Evolutionary conservation across 139 green algal genomes (phyloP).

Genomic region (Astrephomene gubernaculifera): DNA sequence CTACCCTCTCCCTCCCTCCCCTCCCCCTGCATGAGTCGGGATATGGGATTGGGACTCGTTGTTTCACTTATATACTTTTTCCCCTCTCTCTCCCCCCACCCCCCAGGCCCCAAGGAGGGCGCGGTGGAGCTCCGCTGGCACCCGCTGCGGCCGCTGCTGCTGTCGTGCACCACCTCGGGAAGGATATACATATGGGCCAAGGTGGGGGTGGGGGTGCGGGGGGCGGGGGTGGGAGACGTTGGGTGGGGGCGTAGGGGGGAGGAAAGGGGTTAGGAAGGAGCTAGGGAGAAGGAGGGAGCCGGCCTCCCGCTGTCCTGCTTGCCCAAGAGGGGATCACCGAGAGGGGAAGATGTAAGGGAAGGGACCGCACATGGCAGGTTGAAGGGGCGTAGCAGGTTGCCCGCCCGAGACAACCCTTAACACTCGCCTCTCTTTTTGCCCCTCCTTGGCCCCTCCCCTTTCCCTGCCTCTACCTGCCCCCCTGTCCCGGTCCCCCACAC

Average conservation of each 20-base stretch:
- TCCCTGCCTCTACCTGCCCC: background rate
- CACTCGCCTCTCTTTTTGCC: background rate
- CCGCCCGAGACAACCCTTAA: too few species aligned
- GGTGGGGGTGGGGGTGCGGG: background rate
- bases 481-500: background rate
- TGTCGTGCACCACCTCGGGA: constrained; percentile 63
- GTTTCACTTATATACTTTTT: too few species aligned
- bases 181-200: constrained; percentile 87
- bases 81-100: background rate
- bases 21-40: too few species aligned
- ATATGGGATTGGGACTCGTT: too few species aligned
- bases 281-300: background rate
- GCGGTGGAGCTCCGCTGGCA: constrained; percentile 83
- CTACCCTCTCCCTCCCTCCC: too few species aligned
- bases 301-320: too few species aligned
- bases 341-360: too few species aligned
- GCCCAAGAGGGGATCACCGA: too few species aligned
- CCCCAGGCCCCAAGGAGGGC: constrained; percentile 69
- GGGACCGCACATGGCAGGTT: too few species aligned
- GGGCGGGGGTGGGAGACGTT: background rate
- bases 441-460: background rate
- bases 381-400: too few species aligned
- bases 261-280: background rate
- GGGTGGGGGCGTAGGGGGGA: background rate
- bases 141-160: constrained; percentile 72